phyloP scores from a whole-genome alignment of 208 protist species.

The Leishmania amazonensis region DNA sequence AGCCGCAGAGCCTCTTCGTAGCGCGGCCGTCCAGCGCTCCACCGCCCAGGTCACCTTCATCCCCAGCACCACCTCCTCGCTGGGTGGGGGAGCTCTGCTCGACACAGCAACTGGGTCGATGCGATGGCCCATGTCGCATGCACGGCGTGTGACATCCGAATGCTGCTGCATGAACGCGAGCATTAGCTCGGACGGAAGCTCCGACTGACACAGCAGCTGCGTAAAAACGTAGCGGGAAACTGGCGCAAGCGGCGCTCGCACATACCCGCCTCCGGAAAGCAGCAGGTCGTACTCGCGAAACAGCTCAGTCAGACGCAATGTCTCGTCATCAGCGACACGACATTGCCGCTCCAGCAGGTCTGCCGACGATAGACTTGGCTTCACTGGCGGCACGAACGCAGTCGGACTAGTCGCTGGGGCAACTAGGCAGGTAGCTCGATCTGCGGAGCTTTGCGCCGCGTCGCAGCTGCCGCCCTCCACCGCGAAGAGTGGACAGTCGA shows the following conservation, averaged over 20 bases:
- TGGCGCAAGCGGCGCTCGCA: conserved; percentile 42
- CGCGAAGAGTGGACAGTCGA: conserved; percentile 35
- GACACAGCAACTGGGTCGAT: background rate
- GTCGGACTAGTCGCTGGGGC: background rate
- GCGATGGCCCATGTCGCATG: background rate
- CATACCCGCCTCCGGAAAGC: conserved; percentile 34
- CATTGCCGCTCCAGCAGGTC: background rate
- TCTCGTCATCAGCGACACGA: conserved; percentile 15
- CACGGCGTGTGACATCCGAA: background rate
- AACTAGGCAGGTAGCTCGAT: background rate
- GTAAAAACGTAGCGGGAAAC: conserved; percentile 54
- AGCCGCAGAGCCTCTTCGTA: background rate
- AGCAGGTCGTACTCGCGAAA: conserved; percentile 30
- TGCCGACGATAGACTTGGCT: background rate
- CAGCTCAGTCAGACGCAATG: conserved; percentile 12
- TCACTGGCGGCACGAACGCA: background rate
- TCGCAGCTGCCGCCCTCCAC: background rate
- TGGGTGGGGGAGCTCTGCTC: background rate
- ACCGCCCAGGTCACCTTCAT: conserved; percentile 43
- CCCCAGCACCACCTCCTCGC: conserved; percentile 33
- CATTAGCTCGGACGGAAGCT: conserved; percentile 27
- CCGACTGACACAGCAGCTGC: conserved; percentile 38
- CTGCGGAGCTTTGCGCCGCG: background rate
- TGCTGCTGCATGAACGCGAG: conserved; percentile 21
- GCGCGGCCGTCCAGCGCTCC: conserved; percentile 26